Evolutionary conservation across 257 asterid genomes (phyloP), one percentile per base, ranked within the genome.

Genomic region (Nicotiana tomentosiformis): DNA sequence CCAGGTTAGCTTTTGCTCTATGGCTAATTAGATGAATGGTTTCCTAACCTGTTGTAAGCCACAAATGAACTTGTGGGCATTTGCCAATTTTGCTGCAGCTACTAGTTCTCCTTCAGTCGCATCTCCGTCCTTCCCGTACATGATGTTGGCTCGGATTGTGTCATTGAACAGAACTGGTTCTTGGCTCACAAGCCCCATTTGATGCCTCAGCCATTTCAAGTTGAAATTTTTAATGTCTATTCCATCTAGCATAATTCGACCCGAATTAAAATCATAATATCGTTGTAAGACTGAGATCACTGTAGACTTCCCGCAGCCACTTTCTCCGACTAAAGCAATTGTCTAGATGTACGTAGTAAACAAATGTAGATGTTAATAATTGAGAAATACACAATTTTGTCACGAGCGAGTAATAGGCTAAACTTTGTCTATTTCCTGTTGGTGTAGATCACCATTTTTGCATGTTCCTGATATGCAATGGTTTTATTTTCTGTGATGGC

Each of bases 231-330:
- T 90, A 70, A 93, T 90, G 11, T 90, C 96, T 15, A 89, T 66
- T 43, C 93, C 92, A 56, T 93, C 97, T 7, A 91, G 70, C 6
- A 89, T 87, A 58, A 93, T 90, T 32, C 70, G 83, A 8, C 97
- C 97, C 2, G 92, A 88, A 80, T 89, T 93, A 0, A 91, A 93
- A 49, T 91, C 80, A 68, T 93, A 93, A 78, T 88, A 93, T 65
- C 96, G 86, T 77, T 90, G 94, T 82, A 93, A 23, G 14, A 93
- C 62, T 1, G 93, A 61, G 17, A 93, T 88, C 74, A 93, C 97
- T 0, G 97, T 91, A 1, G 97, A 93, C 81, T 93, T 93, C 82
- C 97, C 96, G 69, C 97, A 91, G 35, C 97, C 97, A 58, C 97
- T 93, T 85, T 91, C 96, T 69, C 97, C 97, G 1, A 93, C 97